phyloP scores from a whole-genome alignment of 1,284 basidiomycete species.

The Tremellales sp. region DNA sequence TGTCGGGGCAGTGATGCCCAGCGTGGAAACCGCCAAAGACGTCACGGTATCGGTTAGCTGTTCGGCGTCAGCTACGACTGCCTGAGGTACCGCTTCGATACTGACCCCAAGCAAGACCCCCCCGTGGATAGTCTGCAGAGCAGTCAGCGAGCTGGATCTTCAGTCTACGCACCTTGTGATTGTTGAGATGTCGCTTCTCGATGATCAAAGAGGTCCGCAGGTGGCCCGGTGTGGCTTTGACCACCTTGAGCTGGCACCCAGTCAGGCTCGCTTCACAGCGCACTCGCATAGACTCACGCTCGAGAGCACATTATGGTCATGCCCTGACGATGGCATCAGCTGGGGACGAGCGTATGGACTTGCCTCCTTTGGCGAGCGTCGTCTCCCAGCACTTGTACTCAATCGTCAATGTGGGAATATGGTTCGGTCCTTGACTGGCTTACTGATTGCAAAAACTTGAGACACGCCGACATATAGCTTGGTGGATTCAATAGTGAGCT shows the following conservation, averaged over 20 bases:
- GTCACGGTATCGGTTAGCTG: slow-evolving; percentile 48
- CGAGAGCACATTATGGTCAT: slow-evolving; percentile 32
- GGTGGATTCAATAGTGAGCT: no score
- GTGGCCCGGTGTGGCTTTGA: slow-evolving; percentile 39
- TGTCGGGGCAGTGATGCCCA: slow-evolving; percentile 44
- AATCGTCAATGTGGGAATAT: not conserved
- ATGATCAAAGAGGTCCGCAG: slow-evolving; percentile 38
- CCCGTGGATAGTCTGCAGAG: slow-evolving; percentile 46
- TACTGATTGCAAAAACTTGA: slow-evolving; percentile 30
- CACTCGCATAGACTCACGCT: slow-evolving; percentile 12
- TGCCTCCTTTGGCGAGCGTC: slow-evolving; percentile 39
- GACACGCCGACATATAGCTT: slow-evolving; percentile 31
- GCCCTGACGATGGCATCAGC: slow-evolving; percentile 22
- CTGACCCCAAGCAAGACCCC: slow-evolving; percentile 45
- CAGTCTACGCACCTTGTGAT: slow-evolving; percentile 39
- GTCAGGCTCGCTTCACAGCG: not conserved
- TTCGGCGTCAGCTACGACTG: not conserved
- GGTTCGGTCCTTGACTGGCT: slow-evolving; percentile 1
- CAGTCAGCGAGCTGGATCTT: slow-evolving; percentile 1
- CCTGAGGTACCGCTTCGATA: not conserved
- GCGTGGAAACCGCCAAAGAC: slow-evolving; percentile 43
- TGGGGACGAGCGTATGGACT: slow-evolving; percentile 15
- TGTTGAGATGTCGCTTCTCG: slow-evolving; percentile 45
- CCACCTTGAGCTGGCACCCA: slow-evolving; percentile 24
- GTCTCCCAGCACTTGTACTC: slow-evolving; percentile 28